A percentile compares a stretch with the other conserved stretches of the same genome.
Evolutionary conservation across 2,329 filamentous ascomycete species (phyloP).

Genomic region (Epichloe festucae): DNA sequence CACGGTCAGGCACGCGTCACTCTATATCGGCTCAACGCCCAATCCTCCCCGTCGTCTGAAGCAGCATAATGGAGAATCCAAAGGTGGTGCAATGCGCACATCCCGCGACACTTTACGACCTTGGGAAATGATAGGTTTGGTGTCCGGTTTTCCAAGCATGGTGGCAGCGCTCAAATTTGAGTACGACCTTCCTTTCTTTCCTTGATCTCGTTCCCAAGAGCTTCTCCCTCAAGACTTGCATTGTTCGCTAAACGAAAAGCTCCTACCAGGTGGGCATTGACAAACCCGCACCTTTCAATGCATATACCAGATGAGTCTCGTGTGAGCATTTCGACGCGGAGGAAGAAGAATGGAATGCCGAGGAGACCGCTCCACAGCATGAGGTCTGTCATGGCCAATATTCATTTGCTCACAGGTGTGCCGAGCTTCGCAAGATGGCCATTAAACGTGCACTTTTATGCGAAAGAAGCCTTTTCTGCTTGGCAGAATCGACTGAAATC

Average conservation of each 20-base stretch:
- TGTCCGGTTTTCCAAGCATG: conserved; percentile 79
- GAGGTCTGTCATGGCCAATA: conserved; percentile 58
- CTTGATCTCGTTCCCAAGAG: conserved; percentile 7
- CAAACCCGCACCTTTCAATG: conserved; percentile 67
- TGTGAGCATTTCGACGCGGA: conserved; percentile 38
- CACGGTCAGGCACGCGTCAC: conserved; percentile 52
- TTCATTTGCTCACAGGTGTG: conserved; percentile 69
- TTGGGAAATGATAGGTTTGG: conserved; percentile 82
- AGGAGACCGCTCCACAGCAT: conserved; percentile 47
- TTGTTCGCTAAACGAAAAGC: conserved; percentile 4
- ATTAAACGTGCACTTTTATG: conserved; percentile 67
- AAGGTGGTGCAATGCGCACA: conserved; percentile 72
- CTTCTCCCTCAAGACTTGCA: neutral
- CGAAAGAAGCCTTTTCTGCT: conserved; percentile 49
- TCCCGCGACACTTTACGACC: conserved; percentile 55
- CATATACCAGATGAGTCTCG: conserved; percentile 58
- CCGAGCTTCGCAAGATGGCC: conserved; percentile 77
- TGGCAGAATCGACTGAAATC: conserved; percentile 51
- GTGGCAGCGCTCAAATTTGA: conserved; percentile 89
- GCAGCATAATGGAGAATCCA: conserved; percentile 80
- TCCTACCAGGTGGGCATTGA: conserved; percentile 68
- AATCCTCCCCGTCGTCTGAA: conserved; percentile 72
- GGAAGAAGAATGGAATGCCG: conserved; percentile 40
- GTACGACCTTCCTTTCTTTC: conserved; percentile 32
- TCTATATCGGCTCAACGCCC: conserved; percentile 89